Evolutionary conservation across 2,329 filamentous ascomycete species (phyloP).

Genomic region (Cladosporium sp.): DNA sequence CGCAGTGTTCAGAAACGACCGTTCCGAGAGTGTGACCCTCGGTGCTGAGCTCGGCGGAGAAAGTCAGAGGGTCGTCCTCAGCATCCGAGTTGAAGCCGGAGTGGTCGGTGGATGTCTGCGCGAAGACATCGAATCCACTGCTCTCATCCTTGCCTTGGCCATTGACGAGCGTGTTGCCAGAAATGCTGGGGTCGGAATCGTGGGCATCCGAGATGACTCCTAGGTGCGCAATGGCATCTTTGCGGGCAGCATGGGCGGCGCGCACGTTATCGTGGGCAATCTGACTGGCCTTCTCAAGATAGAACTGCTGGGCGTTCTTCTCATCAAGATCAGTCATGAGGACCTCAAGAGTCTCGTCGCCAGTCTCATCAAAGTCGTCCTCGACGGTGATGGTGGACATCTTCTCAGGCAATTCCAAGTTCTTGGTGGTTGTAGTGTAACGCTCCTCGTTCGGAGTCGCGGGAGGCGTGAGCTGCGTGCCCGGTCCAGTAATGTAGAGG

Average conservation of each 20-base stretch:
- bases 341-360: constrained; percentile 71
- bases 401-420: constrained; percentile 56
- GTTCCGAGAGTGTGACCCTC: constrained; percentile 92
- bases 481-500: constrained; percentile 88
- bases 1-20: constrained; percentile 84
- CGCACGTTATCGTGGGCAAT: constrained; percentile 78
- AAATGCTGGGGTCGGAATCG: constrained; percentile 33
- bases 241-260: constrained; percentile 60
- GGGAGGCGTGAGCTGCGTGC: constrained; percentile 74
- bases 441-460: constrained; percentile 61
- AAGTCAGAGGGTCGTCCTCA: constrained; percentile 50
- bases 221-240: constrained; percentile 55
- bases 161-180: constrained; percentile 32
- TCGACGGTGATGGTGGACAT: constrained; percentile 29
- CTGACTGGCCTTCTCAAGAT: constrained; percentile 77
- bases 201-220: constrained; percentile 55
- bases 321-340: constrained; percentile 66
- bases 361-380: constrained; percentile 63
- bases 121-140: constrained; percentile 74
- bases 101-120: constrained; percentile 64
- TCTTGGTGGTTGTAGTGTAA: constrained; percentile 55
- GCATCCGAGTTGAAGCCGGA: constrained; percentile 50
- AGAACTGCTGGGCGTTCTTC: constrained; percentile 64
- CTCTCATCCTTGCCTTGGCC: constrained; percentile 25
- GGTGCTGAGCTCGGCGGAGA: constrained; percentile 74